Conservation (phyloP, 305 asterid genomes). For the Salvia sclarea region DNA sequence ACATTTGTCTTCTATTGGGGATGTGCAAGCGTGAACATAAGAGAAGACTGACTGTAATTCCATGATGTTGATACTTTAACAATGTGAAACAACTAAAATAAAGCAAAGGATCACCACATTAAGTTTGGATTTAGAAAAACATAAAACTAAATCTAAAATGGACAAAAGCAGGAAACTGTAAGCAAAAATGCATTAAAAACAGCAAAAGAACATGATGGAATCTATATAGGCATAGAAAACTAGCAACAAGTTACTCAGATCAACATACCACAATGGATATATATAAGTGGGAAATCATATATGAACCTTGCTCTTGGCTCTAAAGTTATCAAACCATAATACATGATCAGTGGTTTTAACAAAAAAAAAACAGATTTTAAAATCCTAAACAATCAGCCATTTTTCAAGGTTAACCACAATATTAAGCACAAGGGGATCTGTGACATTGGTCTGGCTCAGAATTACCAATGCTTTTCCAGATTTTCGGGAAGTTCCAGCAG, state of each 20-base stretch:
- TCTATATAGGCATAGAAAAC: not conserved
- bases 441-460: not conserved
- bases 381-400: not conserved
- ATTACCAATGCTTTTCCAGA: slow-evolving; percentile 43
- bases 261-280: not conserved
- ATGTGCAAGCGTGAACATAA: not conserved
- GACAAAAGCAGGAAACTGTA: not conserved
- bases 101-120: not conserved
- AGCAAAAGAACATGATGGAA: not conserved
- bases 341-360: not conserved
- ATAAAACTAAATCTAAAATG: not conserved
- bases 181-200: not conserved
- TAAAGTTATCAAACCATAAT: not conserved
- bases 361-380: not conserved
- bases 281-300: not conserved
- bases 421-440: slow-evolving; percentile 14
- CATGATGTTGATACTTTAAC: not conserved
- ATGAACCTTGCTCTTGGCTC: not conserved
- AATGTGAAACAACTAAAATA: not conserved
- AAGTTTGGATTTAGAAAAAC: slow-evolving; percentile 8
- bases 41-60: not conserved
- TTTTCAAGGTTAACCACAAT: slow-evolving; percentile 21
- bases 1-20: not conserved
- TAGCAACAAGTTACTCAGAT: not conserved
- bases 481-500: not conserved